phyloP scores from a whole-genome alignment of 192 early-diverging fungal species.

The Phlyctochytrium arcticum region DNA sequence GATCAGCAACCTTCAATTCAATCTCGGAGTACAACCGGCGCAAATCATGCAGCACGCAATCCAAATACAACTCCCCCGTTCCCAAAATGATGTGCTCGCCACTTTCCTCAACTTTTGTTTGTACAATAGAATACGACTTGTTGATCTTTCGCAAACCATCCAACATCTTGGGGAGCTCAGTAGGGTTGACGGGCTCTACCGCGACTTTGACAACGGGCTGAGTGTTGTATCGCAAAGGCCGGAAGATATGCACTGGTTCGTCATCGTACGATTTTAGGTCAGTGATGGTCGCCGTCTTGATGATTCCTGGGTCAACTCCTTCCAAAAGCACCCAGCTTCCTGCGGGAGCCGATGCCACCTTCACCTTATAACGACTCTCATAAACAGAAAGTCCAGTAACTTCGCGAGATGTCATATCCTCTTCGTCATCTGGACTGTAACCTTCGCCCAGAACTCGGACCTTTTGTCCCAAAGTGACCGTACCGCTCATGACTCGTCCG shows the following conservation, averaged over 20 bases:
- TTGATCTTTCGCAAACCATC: slow-evolving; percentile 94
- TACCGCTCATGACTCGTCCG: slow-evolving; percentile 93
- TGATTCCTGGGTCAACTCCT: slow-evolving; percentile 89
- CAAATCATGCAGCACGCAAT: slow-evolving; percentile 95
- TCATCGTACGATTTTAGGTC: slow-evolving; percentile 49
- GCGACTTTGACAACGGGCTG: slow-evolving; percentile 89
- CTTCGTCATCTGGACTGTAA: slow-evolving; percentile 89
- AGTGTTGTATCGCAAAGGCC: slow-evolving; percentile 77
- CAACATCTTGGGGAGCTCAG: slow-evolving; percentile 97
- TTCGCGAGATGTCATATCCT: slow-evolving; percentile 85
- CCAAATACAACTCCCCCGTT: slow-evolving; percentile 93
- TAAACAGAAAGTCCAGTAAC: slow-evolving; percentile 72
- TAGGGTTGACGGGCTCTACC: slow-evolving; percentile 95
- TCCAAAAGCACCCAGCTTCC: slow-evolving; percentile 88
- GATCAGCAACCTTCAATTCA: slow-evolving; percentile 97
- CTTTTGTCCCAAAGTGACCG: slow-evolving; percentile 65
- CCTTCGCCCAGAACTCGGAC: slow-evolving; percentile 92
- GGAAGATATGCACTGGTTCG: slow-evolving; percentile 78
- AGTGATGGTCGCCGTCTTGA: slow-evolving; percentile 94
- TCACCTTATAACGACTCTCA: slow-evolving; percentile 79
- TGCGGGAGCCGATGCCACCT: slow-evolving; percentile 72
- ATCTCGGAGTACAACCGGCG: slow-evolving; percentile 91
- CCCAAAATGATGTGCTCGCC: slow-evolving; percentile 95
- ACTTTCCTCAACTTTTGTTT: slow-evolving; percentile 92
- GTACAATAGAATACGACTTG: slow-evolving; percentile 87